A percentile compares a stretch with the other conserved stretches of the same genome.
phyloP scores from a whole-genome alignment of 345 rosid genomes.

The Crucihimalaya himalaica region DNA sequence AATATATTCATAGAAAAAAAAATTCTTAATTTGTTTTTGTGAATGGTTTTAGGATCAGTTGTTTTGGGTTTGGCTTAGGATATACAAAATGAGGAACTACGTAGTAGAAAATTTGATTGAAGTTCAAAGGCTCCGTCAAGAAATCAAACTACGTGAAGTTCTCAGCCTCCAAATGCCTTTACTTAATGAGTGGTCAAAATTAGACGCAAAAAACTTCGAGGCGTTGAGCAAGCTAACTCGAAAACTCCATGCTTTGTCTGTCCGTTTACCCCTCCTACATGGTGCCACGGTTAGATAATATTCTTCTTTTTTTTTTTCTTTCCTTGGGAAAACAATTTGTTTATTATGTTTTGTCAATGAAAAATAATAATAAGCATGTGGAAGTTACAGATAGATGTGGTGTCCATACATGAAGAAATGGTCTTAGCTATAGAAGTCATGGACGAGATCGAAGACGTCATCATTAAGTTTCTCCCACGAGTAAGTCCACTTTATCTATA shows the following conservation, averaged over 20 bases:
- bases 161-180: constrained; percentile 49
- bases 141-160: constrained; percentile 48
- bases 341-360: neutral
- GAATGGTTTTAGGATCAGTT: constrained; percentile 50
- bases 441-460: constrained; percentile 46
- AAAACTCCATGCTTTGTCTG: constrained; percentile 60
- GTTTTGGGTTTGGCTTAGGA: constrained; percentile 57
- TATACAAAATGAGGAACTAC: constrained; percentile 44
- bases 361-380: neutral
- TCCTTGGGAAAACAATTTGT: neutral
- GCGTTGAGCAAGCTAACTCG: constrained; percentile 59
- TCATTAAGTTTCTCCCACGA: constrained; percentile 47
- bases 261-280: constrained; percentile 49
- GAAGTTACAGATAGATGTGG: constrained; percentile 49
- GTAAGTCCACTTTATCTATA: constrained; percentile 32
- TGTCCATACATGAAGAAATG: constrained; percentile 52
- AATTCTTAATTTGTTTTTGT: neutral
- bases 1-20: neutral
- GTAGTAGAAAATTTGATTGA: constrained; percentile 47
- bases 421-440: constrained; percentile 50
- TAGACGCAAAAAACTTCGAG: constrained; percentile 55
- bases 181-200: constrained; percentile 55
- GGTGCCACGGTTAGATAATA: constrained; percentile 53
- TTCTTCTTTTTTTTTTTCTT: rapidly evolving
- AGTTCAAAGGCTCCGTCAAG: constrained; percentile 44